A percentile compares a stretch with the other conserved stretches of the same genome.
These are phyloP conservation scores for Fraxinus albicans DNA, from an alignment of 305 asterid species.

Conservation along the genomic window DNA sequence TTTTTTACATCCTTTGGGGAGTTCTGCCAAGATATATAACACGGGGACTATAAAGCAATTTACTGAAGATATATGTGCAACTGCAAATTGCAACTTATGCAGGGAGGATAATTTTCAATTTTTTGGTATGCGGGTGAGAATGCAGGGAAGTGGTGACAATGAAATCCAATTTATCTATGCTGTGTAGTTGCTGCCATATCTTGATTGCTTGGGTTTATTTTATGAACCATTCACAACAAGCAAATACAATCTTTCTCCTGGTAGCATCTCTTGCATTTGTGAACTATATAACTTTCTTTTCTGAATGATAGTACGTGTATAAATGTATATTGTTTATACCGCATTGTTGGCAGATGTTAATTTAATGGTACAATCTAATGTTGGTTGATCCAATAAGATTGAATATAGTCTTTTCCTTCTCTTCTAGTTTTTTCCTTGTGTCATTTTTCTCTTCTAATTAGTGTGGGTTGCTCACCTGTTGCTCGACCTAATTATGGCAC, in stretches of 20 bases:
- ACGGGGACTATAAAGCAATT: not conserved
- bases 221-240: not conserved
- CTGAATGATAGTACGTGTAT: constrained; percentile 3
- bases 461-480: constrained; percentile 11
- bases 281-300: constrained; percentile 8
- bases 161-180: not conserved
- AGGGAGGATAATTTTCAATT: not conserved
- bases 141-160: not conserved
- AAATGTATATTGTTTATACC: not conserved
- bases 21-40: not conserved
- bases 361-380: constrained; percentile 1
- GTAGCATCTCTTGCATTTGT: not conserved
- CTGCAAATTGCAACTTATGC: not conserved
- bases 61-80: not conserved
- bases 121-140: not conserved
- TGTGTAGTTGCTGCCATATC: not conserved
- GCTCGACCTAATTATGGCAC: constrained; percentile 20
- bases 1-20: not conserved
- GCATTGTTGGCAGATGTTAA: not conserved
- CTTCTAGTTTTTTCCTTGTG: not conserved
- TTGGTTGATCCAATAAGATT: not conserved
- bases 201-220: not conserved
- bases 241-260: not conserved
- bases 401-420: constrained; percentile 12
- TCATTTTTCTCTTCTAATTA: not conserved